Evolutionary conservation across 2,329 filamentous ascomycete species (phyloP).

Genomic region (Talaromyces sp.): DNA sequence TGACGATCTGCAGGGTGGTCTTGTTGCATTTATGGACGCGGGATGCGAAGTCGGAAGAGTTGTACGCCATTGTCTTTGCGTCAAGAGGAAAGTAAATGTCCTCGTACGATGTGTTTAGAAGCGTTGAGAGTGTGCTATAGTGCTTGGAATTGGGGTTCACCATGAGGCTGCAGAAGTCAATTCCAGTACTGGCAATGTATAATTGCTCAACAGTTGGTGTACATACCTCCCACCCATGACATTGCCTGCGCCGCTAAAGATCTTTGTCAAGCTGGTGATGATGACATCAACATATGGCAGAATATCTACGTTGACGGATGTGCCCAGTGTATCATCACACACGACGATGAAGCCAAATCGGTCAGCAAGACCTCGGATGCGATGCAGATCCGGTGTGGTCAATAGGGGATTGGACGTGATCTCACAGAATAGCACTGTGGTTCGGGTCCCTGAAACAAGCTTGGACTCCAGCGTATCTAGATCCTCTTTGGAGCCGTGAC

Average conservation of each 20-base stretch:
- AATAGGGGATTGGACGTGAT: constrained; percentile 12
- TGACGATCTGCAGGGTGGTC: constrained; percentile 18
- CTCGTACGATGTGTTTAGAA: constrained; percentile 14
- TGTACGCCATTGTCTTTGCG: constrained; percentile 17
- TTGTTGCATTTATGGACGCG: constrained; percentile 18
- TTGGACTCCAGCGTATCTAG: constrained; percentile 8
- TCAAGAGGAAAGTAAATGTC: constrained; percentile 20
- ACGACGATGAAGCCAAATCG: constrained; percentile 11
- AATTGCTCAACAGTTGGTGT: not conserved
- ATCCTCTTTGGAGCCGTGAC: constrained; percentile 9
- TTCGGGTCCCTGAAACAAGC: not conserved
- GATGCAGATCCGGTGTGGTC: constrained; percentile 11
- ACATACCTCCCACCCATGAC: constrained; percentile 14
- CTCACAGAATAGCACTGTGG: constrained; percentile 10
- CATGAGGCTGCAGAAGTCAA: constrained; percentile 28
- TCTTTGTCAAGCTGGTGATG: constrained; percentile 14
- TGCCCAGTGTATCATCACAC: constrained; percentile 14
- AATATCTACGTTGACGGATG: constrained; percentile 13
- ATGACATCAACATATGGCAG: constrained; percentile 13
- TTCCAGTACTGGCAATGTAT: not conserved
- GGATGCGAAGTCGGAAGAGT: constrained; percentile 18
- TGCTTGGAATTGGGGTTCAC: constrained; percentile 45
- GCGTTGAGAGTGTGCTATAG: constrained; percentile 33
- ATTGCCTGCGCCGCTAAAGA: constrained; percentile 15
- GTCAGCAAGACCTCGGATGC: constrained; percentile 9